phyloP scores from a whole-genome alignment of 2,329 filamentous ascomycete species.

The Xylaria sp. region DNA sequence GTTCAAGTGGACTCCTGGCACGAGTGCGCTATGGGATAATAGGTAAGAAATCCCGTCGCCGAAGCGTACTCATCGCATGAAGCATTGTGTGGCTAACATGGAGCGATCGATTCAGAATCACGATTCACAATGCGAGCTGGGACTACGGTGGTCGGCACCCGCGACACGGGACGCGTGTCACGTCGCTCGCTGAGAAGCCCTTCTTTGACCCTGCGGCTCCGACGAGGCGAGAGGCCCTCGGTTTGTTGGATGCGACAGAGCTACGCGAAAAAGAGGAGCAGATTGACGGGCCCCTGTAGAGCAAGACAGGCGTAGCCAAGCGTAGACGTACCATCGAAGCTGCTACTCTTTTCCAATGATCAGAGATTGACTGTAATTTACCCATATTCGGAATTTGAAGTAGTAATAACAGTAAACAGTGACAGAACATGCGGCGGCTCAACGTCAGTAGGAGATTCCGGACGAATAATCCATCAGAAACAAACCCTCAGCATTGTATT shows the following conservation, averaged over 20 bases:
- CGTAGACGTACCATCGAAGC: background rate
- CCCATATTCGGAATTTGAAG: background rate
- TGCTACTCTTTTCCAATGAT: background rate
- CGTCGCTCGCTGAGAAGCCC: slow-evolving; percentile 76
- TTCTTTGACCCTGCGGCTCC: slow-evolving; percentile 73
- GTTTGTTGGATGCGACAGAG: slow-evolving; percentile 69
- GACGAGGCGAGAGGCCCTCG: slow-evolving; percentile 73
- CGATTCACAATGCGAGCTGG: slow-evolving; percentile 80
- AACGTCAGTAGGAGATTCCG: background rate
- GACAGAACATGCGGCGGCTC: background rate
- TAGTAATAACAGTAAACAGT: background rate
- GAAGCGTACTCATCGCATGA: background rate
- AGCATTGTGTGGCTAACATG: slow-evolving; percentile 16
- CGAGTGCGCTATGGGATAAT: slow-evolving; percentile 78
- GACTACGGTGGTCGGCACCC: slow-evolving; percentile 76
- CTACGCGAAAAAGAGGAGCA: slow-evolving; percentile 58
- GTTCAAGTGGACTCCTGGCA: slow-evolving; percentile 75
- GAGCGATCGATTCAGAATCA: slow-evolving; percentile 60
- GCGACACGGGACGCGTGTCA: slow-evolving; percentile 78
- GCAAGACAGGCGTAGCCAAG: background rate
- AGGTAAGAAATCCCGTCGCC: slow-evolving; percentile 54
- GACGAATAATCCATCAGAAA: background rate
- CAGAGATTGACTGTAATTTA: background rate
- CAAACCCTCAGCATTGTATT: background rate
- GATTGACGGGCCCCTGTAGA: slow-evolving; percentile 44